Conservation (phyloP, 2,329 filamentous ascomycete species). For the Pseudopyricularia javanii region DNA sequence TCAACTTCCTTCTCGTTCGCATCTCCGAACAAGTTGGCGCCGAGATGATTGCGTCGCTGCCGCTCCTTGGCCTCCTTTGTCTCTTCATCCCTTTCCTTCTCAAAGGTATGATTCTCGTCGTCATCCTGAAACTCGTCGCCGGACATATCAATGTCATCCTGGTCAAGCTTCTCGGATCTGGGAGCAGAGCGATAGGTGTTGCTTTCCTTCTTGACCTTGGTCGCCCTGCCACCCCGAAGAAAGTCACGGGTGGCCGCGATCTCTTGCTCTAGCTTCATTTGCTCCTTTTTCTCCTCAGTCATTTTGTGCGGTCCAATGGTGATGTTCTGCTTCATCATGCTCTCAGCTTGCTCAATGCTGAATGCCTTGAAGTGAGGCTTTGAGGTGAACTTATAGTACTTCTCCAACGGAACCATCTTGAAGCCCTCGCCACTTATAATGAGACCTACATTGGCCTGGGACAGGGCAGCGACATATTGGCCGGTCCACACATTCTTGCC, state of each 20-base stretch:
- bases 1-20: slow-evolving; percentile 61
- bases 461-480: slow-evolving; percentile 79
- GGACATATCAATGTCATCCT: slow-evolving; percentile 56
- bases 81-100: slow-evolving; percentile 72
- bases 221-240: slow-evolving; percentile 30
- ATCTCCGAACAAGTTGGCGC: slow-evolving; percentile 70
- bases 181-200: slow-evolving; percentile 48
- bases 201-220: slow-evolving; percentile 58
- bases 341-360: slow-evolving; percentile 75
- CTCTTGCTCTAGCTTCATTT: slow-evolving; percentile 47
- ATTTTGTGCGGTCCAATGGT: slow-evolving; percentile 45
- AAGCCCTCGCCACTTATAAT: slow-evolving; percentile 60
- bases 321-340: slow-evolving; percentile 66
- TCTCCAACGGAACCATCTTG: slow-evolving; percentile 82
- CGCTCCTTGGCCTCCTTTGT: slow-evolving; percentile 58
- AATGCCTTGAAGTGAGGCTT: slow-evolving; percentile 71
- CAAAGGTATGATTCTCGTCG: slow-evolving; percentile 66
- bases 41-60: slow-evolving; percentile 71
- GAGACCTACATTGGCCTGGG: slow-evolving; percentile 71
- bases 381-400: slow-evolving; percentile 81
- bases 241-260: slow-evolving; percentile 45
- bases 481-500: slow-evolving; percentile 92
- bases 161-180: slow-evolving; percentile 54
- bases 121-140: slow-evolving; percentile 77
- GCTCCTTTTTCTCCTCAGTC: slow-evolving; percentile 51